phyloP scores from a whole-genome alignment of 1,284 basidiomycete species.

The Paramarasmius palmivorus region DNA sequence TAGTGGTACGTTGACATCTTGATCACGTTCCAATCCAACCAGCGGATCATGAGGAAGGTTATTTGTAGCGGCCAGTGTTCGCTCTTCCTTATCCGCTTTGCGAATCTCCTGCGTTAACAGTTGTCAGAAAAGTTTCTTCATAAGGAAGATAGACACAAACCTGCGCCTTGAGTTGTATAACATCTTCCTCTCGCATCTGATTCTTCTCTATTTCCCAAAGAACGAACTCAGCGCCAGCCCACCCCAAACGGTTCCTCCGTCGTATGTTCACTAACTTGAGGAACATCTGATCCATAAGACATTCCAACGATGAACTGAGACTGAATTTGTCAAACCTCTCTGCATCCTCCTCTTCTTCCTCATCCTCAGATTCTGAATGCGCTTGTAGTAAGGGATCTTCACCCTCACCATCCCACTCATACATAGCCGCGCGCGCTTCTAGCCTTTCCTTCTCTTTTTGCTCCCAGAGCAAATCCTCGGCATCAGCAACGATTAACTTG shows the following conservation, averaged over 20 bases:
- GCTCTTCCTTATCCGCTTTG: slow-evolving; percentile 48
- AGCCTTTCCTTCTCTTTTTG: slow-evolving; percentile 30
- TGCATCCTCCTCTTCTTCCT: slow-evolving; percentile 33
- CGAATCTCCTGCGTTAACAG: slow-evolving; percentile 31
- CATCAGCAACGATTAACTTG: slow-evolving; percentile 40
- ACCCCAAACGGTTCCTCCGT: slow-evolving; percentile 51
- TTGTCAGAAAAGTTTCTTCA: neutral
- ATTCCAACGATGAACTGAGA: slow-evolving; percentile 58
- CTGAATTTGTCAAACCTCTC: slow-evolving; percentile 55
- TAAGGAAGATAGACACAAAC: slow-evolving; percentile 22
- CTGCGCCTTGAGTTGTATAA: slow-evolving; percentile 31
- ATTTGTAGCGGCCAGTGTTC: slow-evolving; percentile 35
- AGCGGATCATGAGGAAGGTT: slow-evolving; percentile 57
- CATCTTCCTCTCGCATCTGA: slow-evolving; percentile 40
- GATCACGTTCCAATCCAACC: slow-evolving; percentile 24
- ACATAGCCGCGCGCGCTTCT: slow-evolving; percentile 24
- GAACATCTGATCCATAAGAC: slow-evolving; percentile 53
- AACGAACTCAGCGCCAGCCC: slow-evolving; percentile 65
- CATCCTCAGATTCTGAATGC: slow-evolving; percentile 23
- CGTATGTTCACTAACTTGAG: slow-evolving; percentile 52
- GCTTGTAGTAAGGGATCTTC: slow-evolving; percentile 12
- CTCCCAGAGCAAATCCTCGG: slow-evolving; percentile 39
- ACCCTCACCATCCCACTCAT: slow-evolving; percentile 17
- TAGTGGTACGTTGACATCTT: slow-evolving; percentile 53
- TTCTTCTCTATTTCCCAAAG: slow-evolving; percentile 43